Evolutionary conservation across 352 stramenopile species (phyloP).

Genomic region (Phytophthora megakarya): DNA sequence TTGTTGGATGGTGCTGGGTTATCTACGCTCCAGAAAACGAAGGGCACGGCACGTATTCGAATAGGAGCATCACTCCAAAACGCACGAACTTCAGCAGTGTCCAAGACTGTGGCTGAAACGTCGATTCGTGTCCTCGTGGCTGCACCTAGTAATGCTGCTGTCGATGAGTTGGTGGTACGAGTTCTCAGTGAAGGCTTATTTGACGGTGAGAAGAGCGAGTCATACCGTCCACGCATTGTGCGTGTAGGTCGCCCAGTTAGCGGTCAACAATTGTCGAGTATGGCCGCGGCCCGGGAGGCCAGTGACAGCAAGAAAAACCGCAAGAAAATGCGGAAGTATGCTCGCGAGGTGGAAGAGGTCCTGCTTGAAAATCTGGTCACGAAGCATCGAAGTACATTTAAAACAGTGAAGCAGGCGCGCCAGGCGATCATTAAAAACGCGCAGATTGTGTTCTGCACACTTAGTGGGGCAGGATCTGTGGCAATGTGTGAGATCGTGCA

Average conservation of each 20-base stretch:
- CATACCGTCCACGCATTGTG: constrained; percentile 71
- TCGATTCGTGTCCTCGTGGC: constrained; percentile 78
- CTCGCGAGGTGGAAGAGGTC: constrained; percentile 71
- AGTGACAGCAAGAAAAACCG: constrained; percentile 49
- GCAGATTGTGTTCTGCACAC: constrained; percentile 86
- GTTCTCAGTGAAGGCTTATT: constrained; percentile 70
- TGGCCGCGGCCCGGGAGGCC: constrained; percentile 28
- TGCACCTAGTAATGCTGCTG: constrained; percentile 79
- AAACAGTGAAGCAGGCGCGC: constrained; percentile 55
- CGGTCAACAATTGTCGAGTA: constrained; percentile 39
- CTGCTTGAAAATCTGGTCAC: constrained; percentile 70
- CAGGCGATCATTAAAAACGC: constrained; percentile 75
- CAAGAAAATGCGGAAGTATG: constrained; percentile 79
- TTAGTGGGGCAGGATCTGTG: constrained; percentile 79
- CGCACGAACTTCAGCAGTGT: constrained; percentile 26
- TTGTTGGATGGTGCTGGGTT: constrained; percentile 75
- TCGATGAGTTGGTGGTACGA: constrained; percentile 78
- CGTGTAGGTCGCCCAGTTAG: constrained; percentile 70
- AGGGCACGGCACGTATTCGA: constrained; percentile 67
- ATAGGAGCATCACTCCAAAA: constrained; percentile 69
- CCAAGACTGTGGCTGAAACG: constrained; percentile 58
- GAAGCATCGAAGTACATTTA: constrained; percentile 65
- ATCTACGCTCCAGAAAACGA: constrained; percentile 47
- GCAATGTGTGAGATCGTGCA: constrained; percentile 89
- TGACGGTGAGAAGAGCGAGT: constrained; percentile 48